Conservation (phyloP, 2,329 filamentous ascomycete species). For the Fusarium pilosicola region DNA sequence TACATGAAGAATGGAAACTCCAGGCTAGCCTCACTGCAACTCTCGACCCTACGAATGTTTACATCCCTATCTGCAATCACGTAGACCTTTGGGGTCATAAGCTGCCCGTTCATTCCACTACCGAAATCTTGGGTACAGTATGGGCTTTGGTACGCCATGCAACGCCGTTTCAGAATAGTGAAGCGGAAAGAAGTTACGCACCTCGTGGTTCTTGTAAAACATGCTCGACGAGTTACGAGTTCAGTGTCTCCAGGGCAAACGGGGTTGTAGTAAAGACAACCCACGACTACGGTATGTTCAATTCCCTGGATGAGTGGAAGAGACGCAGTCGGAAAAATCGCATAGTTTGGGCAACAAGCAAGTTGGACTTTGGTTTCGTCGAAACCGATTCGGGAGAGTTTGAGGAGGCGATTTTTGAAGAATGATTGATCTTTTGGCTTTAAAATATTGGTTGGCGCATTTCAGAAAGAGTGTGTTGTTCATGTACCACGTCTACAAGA, state of each 20-base stretch:
- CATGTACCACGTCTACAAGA: background rate
- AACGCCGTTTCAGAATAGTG: rapidly evolving
- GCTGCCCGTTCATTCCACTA: background rate
- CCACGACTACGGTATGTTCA: background rate
- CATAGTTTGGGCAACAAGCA: rapidly evolving
- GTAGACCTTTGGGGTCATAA: background rate
- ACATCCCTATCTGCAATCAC: background rate
- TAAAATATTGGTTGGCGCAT: background rate
- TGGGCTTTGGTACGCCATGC: background rate
- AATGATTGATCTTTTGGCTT: background rate
- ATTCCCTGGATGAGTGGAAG: background rate
- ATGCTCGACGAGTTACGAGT: background rate
- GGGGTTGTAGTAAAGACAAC: background rate
- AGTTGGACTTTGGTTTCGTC: rapidly evolving
- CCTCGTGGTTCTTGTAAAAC: background rate
- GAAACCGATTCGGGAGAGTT: background rate
- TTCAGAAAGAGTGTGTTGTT: background rate
- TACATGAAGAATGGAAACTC: background rate
- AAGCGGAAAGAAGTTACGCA: background rate
- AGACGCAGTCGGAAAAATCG: rapidly evolving
- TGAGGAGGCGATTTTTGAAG: too few relatives aligned
- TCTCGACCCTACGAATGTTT: rapidly evolving
- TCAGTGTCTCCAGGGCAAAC: background rate
- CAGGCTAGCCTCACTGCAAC: background rate
- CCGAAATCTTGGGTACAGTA: background rate